Evolutionary conservation across 176 grass and related monocot genomes (phyloP).

Genomic region (Zoysia pacifica): DNA sequence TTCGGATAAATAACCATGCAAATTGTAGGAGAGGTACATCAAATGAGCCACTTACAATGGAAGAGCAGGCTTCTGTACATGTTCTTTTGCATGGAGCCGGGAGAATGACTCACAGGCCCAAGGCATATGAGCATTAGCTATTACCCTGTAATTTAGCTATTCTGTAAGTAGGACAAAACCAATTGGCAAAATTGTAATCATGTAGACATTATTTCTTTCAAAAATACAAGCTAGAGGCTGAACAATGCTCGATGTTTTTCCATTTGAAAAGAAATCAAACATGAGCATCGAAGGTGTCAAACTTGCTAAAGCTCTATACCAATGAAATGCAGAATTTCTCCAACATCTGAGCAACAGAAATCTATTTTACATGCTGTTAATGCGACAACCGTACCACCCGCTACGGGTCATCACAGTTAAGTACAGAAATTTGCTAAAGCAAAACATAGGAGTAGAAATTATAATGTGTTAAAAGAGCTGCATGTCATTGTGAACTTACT

Average conservation of each 20-base stretch:
- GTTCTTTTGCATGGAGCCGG: constrained; percentile 64
- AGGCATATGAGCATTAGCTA: constrained; percentile 94
- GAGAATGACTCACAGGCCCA: constrained; percentile 94
- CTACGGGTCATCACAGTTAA: no score
- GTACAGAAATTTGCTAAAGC: not conserved
- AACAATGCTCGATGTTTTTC: not conserved
- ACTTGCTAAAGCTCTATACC: not conserved
- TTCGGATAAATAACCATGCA: constrained; percentile 1
- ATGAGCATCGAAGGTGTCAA: not conserved
- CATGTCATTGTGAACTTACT: not conserved
- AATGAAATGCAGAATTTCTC: not conserved
- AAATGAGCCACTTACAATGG: constrained; percentile 50
- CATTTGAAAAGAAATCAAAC: constrained; percentile 1
- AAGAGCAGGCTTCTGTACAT: constrained; percentile 65
- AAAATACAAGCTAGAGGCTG: not conserved
- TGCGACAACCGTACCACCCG: no score
- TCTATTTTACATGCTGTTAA: not conserved
- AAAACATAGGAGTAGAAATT: not conserved
- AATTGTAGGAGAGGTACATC: not conserved
- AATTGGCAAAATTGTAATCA: no score
- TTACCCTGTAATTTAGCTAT: constrained; percentile 60
- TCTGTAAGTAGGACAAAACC: constrained; percentile 17
- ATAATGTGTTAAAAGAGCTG: not conserved
- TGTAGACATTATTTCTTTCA: not conserved
- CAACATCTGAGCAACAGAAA: not conserved